Percentiles rank a stretch among this genome's conserved stretches.
Conservation (phyloP, 805 yeast genomes). For the Phaffomyces opuntiae region DNA sequence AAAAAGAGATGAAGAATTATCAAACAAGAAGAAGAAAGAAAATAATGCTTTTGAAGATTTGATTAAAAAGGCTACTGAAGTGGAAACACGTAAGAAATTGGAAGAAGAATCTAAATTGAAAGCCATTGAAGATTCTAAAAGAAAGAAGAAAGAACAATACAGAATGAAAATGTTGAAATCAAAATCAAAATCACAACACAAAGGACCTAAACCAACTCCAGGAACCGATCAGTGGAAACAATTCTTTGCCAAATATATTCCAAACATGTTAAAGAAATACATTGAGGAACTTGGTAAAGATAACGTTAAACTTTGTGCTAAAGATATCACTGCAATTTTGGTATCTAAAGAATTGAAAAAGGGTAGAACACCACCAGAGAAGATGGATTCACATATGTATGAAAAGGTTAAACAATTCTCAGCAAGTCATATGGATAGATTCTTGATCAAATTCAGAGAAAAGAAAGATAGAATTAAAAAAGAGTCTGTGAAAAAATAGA, state of each 20-base stretch:
- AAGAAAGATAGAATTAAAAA: slow-evolving; percentile 18
- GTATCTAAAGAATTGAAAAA: slow-evolving; percentile 56
- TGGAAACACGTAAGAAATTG: slow-evolving; percentile 19
- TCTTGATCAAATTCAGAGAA: slow-evolving; percentile 38
- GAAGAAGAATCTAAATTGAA: slow-evolving; percentile 21
- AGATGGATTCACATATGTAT: slow-evolving; percentile 56
- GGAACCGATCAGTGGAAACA: slow-evolving; percentile 28
- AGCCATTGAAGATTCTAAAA: slow-evolving; percentile 1
- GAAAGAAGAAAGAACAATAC: slow-evolving; percentile 29
- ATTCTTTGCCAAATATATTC: slow-evolving; percentile 66
- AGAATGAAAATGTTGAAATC: slow-evolving; percentile 20
- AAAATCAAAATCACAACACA: neutral
- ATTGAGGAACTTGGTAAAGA: slow-evolving; percentile 65
- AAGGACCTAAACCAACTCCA: slow-evolving; percentile 11
- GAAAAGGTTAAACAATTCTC: slow-evolving; percentile 64
- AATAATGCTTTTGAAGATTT: slow-evolving; percentile 25
- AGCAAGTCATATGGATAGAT: slow-evolving; percentile 60
- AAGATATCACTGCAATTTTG: slow-evolving; percentile 64
- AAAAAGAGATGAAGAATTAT: slow-evolving; percentile 16
- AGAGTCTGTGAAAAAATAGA: neutral
- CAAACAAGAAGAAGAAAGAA: slow-evolving; percentile 19
- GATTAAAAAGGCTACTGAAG: slow-evolving; percentile 32
- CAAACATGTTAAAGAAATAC: slow-evolving; percentile 66
- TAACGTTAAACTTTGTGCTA: slow-evolving; percentile 66
- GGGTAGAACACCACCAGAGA: slow-evolving; percentile 38